Conservation (phyloP, 805 yeast genomes). For the Maudiozyma serrabonitensis region DNA sequence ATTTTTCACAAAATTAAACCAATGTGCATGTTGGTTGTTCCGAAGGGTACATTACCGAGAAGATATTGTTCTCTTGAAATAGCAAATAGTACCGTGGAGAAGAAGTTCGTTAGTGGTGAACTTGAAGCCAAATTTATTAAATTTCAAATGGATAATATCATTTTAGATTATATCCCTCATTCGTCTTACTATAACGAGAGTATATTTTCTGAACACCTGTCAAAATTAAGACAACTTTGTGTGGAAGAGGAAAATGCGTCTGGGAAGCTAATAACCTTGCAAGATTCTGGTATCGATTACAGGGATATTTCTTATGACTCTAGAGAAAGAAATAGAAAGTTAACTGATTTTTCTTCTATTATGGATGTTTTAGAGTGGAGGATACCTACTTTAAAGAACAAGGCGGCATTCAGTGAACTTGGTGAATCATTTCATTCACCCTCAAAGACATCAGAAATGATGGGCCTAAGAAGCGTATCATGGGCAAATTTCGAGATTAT, state of each 20-base stretch:
- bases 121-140: conserved; percentile 73
- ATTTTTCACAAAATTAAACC: conserved; percentile 63
- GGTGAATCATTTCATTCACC: conserved; percentile 26
- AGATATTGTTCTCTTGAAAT: conserved; percentile 69
- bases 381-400: conserved; percentile 63
- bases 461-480: conserved; percentile 43
- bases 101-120: conserved; percentile 70
- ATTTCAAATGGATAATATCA: conserved; percentile 38
- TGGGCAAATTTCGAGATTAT: conserved; percentile 80
- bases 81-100: conserved; percentile 78
- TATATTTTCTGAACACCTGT: conserved; percentile 41
- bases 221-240: conserved; percentile 52
- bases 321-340: conserved; percentile 53
- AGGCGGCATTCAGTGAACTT: conserved; percentile 53
- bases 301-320: conserved; percentile 70
- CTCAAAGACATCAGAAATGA: conserved; percentile 27
- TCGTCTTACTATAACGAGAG: conserved; percentile 27
- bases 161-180: conserved; percentile 29
- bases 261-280: conserved; percentile 31
- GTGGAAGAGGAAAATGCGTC: conserved; percentile 34
- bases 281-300: conserved; percentile 73
- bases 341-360: conserved; percentile 63
- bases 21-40: conserved; percentile 72
- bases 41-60: conserved; percentile 75
- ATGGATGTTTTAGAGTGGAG: conserved; percentile 73